These are phyloP conservation scores for Golubevia pallescens DNA, from an alignment of 1,284 basidiomycete genomes.

Conservation along the genomic window DNA sequence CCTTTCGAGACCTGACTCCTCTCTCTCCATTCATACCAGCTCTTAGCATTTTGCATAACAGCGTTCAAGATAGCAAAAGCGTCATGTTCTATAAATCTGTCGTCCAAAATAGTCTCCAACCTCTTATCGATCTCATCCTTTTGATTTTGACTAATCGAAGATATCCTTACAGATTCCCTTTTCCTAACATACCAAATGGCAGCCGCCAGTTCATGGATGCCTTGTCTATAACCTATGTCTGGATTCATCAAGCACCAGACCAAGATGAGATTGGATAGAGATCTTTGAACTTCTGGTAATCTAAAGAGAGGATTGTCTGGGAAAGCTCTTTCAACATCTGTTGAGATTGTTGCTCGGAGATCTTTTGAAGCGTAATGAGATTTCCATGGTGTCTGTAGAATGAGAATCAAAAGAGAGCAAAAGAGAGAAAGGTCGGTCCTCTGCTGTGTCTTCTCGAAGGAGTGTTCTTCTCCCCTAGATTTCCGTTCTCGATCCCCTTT, in stretches of 20 bases:
- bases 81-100: conserved; percentile 36
- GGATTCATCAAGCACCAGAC: conserved; percentile 39
- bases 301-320: conserved; percentile 33
- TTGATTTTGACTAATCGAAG: too few relatives aligned
- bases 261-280: conserved; percentile 20
- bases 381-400: conserved; percentile 37
- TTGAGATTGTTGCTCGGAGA: conserved; percentile 28
- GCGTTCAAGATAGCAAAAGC: conserved; percentile 35
- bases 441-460: too few relatives aligned
- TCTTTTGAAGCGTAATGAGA: conserved; percentile 36
- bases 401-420: not conserved
- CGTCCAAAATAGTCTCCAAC: conserved; percentile 17
- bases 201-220: conserved; percentile 59
- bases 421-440: too few relatives aligned
- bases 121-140: conserved; percentile 8
- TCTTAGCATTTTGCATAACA: conserved; percentile 33
- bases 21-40: conserved; percentile 42
- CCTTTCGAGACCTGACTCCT: not conserved
- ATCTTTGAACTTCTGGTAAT: too few relatives aligned
- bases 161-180: not conserved
- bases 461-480: too few relatives aligned
- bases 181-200: conserved; percentile 37
- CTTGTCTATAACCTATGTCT: conserved; percentile 54
- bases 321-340: conserved; percentile 45
- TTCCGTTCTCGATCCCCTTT: too few relatives aligned